Evolutionary conservation across 306 rosid genomes (phyloP), one percentile per base, ranked within the genome.

Genomic region (Quercus wislizeni): DNA sequence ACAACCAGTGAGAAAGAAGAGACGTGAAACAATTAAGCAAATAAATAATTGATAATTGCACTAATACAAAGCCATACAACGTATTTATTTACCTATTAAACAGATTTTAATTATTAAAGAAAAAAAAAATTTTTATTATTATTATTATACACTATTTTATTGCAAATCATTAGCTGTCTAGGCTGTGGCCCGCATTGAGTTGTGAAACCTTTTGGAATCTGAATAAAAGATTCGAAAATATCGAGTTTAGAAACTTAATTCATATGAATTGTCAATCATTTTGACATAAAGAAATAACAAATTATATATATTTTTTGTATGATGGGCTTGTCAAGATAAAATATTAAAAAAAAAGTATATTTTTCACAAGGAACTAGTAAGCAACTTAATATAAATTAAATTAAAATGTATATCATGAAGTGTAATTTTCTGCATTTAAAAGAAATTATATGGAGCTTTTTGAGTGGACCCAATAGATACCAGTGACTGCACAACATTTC

Each of bases 101-200:
- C 35, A 56, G 76, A 2, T 10, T 63, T 49, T 12, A 49, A 49
- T 49, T 49, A 10, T 49, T 49, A 49, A 49, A 49, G 4, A 13
- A 21, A 58, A 21, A 46, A 27, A 1, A 15, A n/a, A 14, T 67
- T 31, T 41, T 38, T 38, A 1, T 41, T 41, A 7, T 38, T 38
- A 6, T 41, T 41, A 41, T 41, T 15, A 30, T 64, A 55, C 86
- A 6, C 5, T 63, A 75, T 77, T 79, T 87, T 68, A 84, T 82
- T 84, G 86, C 79, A 64, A 57, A 70, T 87, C 78, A 81, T 62
- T 79, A 84, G 86, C 84, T 75, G 87, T 68, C 70, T 33, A 49
- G 51, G 35, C 73, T 30, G 21, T 69, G 87, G 75, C 84, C 86
- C 85, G 59, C 76, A 10, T 76, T 27, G 61, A 81, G 72, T 58